Base-by-base conservation (phyloP, 192 early-diverging fungal genomes). In the Gryganskiella cystojenkinii region DNA sequence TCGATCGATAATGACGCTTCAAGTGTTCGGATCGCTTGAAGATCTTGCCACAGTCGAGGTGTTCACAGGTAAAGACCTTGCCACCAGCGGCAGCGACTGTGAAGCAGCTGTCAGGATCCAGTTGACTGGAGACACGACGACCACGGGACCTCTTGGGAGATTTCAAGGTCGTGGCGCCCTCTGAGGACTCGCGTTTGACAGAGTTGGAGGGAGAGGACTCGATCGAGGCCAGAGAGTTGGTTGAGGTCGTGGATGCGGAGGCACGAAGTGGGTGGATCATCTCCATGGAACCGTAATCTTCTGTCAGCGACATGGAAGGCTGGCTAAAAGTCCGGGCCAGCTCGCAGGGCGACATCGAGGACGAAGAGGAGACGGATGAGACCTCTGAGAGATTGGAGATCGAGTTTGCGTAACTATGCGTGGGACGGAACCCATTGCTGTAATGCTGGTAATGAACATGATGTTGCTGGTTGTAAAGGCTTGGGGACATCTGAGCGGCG, bases 11-110 rank as follows among this genome's bases (percentile, higher is more conserved):
- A 35, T 89, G 87, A 50, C 87, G 69, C 64, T 89, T 89, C 17
- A 89, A 55, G 44, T 89, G 87, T 46, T 89, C 87, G 22, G 87
- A 89, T 13, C 87, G 45, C 65, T 89, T 89, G 47, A 89, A 89
- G 37, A 89, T 80, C 59, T 86, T 85, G 14, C 87, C 87, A 50
- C 87, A 89, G 14, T 82, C 85, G 3, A 82, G 82, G 40, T 71
- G 68, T 24, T 70, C 73, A 52, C 86, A 89, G 4, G 80, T 84
- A 45, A 89, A 88, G 49, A 85, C 76, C 33, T 87, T 84, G 17
- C 82, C 70, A 10, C 85, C 85, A 42, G 84, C 13, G 7, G 37
- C 37, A 5, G 37, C 37, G 7, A 40, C 7, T 9, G 37, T 9
- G n/a, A n/a, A n/a, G n/a, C n/a, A 80, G 33, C 79, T 88, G 50